phyloP scores from a whole-genome alignment of 2,329 filamentous ascomycete genomes.

The Neofusicoccum sp. region DNA sequence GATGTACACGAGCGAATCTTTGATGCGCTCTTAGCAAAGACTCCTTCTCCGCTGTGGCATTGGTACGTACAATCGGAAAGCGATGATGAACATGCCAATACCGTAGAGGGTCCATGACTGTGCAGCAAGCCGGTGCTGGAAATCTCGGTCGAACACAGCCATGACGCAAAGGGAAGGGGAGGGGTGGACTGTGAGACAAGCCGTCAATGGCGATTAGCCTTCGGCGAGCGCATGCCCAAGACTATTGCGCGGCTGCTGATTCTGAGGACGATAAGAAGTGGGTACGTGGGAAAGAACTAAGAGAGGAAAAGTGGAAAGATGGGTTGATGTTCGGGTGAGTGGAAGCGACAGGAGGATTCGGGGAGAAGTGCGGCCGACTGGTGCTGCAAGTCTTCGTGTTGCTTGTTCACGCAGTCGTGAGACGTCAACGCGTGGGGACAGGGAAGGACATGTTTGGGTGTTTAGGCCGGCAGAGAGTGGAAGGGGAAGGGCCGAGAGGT shows the following conservation, averaged over 20 bases:
- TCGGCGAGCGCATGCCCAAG: background rate
- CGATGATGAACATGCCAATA: slow-evolving; percentile 33
- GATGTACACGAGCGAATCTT: slow-evolving; percentile 30
- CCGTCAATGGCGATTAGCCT: slow-evolving; percentile 7
- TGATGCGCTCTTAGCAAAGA: background rate
- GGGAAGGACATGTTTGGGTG: slow-evolving; percentile 1
- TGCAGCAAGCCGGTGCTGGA: slow-evolving; percentile 7
- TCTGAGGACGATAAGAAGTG: background rate
- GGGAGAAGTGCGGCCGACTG: background rate
- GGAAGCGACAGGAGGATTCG: background rate
- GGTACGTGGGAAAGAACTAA: background rate
- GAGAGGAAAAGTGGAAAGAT: background rate
- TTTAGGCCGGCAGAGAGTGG: slow-evolving; percentile 6
- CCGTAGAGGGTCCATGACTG: slow-evolving; percentile 36
- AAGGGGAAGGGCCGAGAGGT: slow-evolving; percentile 2
- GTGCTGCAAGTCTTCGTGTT: background rate
- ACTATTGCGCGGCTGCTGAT: background rate
- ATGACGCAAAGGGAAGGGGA: background rate
- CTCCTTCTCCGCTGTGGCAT: background rate
- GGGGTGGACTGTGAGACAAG: background rate
- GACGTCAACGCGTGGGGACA: background rate
- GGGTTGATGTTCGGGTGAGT: background rate
- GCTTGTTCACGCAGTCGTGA: background rate
- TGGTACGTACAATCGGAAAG: slow-evolving; percentile 29
- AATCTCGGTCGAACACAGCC: slow-evolving; percentile 5